Percentiles rank a stretch among this genome's conserved stretches.
These are phyloP conservation scores for Lolium perenne DNA, from an alignment of 176 grass and related monocot species.

Conservation along the genomic window DNA sequence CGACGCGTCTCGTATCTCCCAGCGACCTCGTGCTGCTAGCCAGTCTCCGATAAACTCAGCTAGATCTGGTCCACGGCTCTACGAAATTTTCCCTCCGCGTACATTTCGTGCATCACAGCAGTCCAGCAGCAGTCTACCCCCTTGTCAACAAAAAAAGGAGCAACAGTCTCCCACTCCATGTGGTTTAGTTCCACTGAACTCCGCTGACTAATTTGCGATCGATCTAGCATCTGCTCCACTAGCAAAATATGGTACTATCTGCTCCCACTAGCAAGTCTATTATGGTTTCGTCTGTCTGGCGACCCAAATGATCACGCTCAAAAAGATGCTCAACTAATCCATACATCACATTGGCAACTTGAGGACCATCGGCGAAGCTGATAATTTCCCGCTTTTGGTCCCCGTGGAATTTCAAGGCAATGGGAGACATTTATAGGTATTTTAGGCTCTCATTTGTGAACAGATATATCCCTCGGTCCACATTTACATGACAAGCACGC, in stretches of 20 bases:
- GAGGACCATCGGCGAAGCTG: too few relatives aligned
- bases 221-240: neutral
- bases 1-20: too few relatives aligned
- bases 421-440: too few relatives aligned
- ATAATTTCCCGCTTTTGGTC: too few relatives aligned
- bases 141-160: too few relatives aligned
- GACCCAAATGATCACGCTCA: neutral
- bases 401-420: too few relatives aligned
- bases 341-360: too few relatives aligned
- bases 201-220: neutral
- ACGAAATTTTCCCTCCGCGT: too few relatives aligned
- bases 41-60: neutral
- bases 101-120: neutral
- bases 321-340: neutral
- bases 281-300: neutral
- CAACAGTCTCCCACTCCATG: neutral
- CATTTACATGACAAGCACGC: too few relatives aligned
- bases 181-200: neutral
- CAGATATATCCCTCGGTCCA: too few relatives aligned
- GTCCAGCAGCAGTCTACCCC: too few relatives aligned
- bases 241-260: neutral
- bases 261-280: neutral
- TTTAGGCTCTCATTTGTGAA: too few relatives aligned
- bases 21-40: neutral
- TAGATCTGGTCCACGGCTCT: neutral